Conservation (phyloP, 305 asterid species). For the Solanum chacoense region DNA sequence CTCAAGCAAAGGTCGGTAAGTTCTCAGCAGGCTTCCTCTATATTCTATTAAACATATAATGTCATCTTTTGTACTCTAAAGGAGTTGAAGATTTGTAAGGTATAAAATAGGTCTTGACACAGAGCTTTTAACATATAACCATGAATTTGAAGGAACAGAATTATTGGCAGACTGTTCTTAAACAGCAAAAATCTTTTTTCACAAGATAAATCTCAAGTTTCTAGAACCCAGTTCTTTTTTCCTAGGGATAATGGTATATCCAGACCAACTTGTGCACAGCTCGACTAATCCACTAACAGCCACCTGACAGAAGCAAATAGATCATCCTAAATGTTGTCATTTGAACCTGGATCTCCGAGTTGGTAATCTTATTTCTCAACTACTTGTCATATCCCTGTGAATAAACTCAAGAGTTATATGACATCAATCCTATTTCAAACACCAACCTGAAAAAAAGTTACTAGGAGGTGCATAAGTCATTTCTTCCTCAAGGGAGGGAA, state of each 20-base stretch:
- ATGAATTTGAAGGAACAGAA: not conserved
- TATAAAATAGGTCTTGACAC: not conserved
- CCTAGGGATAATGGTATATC: not conserved
- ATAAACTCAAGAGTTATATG: not conserved
- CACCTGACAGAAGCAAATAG: not conserved
- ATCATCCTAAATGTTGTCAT: not conserved
- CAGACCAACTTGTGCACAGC: not conserved
- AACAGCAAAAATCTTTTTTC: not conserved
- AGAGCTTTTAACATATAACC: not conserved
- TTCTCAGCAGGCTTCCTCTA: not conserved
- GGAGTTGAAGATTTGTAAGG: not conserved
- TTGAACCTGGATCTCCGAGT: not conserved
- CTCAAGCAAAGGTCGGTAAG: not conserved
- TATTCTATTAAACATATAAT: not conserved
- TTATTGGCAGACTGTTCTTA: not conserved
- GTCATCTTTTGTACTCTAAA: not conserved
- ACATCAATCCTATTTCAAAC: not conserved
- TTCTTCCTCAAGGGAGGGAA: not conserved
- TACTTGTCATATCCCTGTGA: not conserved
- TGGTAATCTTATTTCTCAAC: not conserved
- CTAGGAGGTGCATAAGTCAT: not conserved
- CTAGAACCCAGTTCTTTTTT: not conserved
- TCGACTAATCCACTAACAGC: not conserved
- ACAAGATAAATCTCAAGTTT: not conserved
- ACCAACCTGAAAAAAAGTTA: not conserved